phyloP scores from a whole-genome alignment of 257 asterid species.

The Solanum commersonii region DNA sequence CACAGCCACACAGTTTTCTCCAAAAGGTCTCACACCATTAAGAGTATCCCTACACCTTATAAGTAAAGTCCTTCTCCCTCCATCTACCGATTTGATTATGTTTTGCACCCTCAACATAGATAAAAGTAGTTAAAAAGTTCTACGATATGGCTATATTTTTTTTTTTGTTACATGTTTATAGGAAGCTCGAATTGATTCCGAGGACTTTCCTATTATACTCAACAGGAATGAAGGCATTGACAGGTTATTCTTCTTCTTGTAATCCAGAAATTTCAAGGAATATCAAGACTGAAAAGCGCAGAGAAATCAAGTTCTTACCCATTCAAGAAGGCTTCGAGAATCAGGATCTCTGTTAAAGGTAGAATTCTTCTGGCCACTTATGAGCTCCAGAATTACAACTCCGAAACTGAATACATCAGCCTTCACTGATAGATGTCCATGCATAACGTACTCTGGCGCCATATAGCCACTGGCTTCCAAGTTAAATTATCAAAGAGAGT shows the following conservation, averaged over 20 bases:
- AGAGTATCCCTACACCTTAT: neutral
- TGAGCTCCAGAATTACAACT: slow-evolving; percentile 81
- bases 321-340: slow-evolving; percentile 55
- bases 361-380: slow-evolving; percentile 87
- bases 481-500: neutral
- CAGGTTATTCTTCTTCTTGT: neutral
- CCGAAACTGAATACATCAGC: slow-evolving; percentile 94
- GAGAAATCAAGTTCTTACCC: slow-evolving; percentile 42
- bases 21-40: neutral
- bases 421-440: slow-evolving; percentile 62
- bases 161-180: neutral
- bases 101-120: neutral
- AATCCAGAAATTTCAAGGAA: neutral
- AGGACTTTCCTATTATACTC: neutral
- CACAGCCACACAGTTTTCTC: neutral
- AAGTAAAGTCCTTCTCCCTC: neutral
- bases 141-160: neutral
- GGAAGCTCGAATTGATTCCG: neutral
- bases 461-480: slow-evolving; percentile 76
- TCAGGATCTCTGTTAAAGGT: slow-evolving; percentile 56
- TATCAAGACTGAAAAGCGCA: neutral
- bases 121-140: neutral
- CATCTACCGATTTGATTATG: neutral
- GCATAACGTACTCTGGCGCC: slow-evolving; percentile 95
- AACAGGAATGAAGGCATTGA: neutral